These are phyloP conservation scores for Rhodosporidiobolus sp. DNA, from an alignment of 768 basidiomycete species.

Conservation along the genomic window DNA sequence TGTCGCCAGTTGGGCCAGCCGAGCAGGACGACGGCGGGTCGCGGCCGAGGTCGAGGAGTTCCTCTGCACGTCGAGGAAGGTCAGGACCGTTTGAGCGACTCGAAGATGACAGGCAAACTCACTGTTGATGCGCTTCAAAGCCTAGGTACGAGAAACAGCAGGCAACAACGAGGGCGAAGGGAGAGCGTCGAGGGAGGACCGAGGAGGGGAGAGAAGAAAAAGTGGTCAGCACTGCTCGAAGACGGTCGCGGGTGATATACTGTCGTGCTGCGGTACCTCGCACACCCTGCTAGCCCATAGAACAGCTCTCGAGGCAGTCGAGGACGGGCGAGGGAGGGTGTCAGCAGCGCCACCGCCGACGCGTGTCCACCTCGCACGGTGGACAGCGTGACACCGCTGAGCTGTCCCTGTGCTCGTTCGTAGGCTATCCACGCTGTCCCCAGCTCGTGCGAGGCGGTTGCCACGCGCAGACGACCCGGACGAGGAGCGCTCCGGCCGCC, in stretches of 20 bases:
- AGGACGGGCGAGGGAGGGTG: no score
- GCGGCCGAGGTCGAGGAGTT: constrained; percentile 97
- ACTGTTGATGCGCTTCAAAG: constrained; percentile 99
- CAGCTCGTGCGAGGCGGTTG: constrained; percentile 3
- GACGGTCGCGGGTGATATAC: no score
- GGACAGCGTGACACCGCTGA: no score
- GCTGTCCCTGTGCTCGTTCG: no score
- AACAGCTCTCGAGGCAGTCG: no score
- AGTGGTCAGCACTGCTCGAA: no score
- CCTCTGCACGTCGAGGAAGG: constrained; percentile 55
- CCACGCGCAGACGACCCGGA: neutral
- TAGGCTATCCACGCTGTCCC: no score
- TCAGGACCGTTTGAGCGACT: no score
- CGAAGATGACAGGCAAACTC: neutral
- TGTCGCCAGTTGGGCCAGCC: constrained; percentile 94
- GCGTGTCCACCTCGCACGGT: no score
- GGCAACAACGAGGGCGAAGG: neutral
- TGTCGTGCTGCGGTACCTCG: no score
- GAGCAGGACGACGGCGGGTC: constrained; percentile 99
- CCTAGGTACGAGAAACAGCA: constrained; percentile 61
- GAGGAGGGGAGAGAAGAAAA: neutral
- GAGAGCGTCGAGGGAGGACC: neutral
- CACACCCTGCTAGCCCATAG: no score
- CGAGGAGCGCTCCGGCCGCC: neutral
- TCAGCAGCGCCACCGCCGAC: no score